A percentile compares a stretch with the other conserved stretches of the same genome.
Evolutionary conservation across 2,329 filamentous ascomycete genomes (phyloP).

Genomic region (Epichloe bromicola): DNA sequence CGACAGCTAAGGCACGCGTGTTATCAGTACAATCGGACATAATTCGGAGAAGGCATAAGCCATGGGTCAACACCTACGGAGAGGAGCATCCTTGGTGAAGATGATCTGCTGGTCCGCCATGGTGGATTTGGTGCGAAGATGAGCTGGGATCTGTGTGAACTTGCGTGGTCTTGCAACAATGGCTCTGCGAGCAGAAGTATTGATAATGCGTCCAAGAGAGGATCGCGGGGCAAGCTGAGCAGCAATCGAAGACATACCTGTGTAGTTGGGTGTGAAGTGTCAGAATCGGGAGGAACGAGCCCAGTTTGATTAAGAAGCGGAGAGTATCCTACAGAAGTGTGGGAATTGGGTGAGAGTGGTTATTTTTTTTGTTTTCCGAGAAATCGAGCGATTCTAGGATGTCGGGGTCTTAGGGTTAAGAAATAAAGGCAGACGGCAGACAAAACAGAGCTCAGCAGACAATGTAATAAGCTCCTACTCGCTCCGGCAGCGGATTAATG

Average conservation of each 20-base stretch:
- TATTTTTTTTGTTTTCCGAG: no score
- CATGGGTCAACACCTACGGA: slow-evolving; percentile 30
- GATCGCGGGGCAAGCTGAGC: slow-evolving; percentile 9
- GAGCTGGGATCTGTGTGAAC: slow-evolving; percentile 19
- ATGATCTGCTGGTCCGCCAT: slow-evolving; percentile 38
- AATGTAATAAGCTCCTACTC: background rate
- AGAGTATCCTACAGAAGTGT: background rate
- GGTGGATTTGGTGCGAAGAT: slow-evolving; percentile 21
- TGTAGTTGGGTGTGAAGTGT: background rate
- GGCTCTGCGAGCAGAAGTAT: slow-evolving; percentile 2
- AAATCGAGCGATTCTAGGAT: no score
- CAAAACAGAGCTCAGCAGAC: background rate
- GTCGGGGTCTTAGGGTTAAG: no score
- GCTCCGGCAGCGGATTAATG: background rate
- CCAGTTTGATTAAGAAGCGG: background rate
- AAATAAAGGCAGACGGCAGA: background rate
- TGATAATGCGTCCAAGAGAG: slow-evolving; percentile 1
- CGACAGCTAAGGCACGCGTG: slow-evolving; percentile 32
- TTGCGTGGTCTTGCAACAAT: slow-evolving; percentile 7
- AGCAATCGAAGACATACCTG: slow-evolving; percentile 15
- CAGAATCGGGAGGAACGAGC: background rate
- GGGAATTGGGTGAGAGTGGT: background rate
- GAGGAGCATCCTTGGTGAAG: slow-evolving; percentile 45
- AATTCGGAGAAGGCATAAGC: background rate
- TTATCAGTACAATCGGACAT: slow-evolving; percentile 1